Percentiles rank a stretch among this genome's conserved stretches.
Evolutionary conservation across 371 early-diverging fungal species (phyloP).

Genomic region (Rhizopus sp.): DNA sequence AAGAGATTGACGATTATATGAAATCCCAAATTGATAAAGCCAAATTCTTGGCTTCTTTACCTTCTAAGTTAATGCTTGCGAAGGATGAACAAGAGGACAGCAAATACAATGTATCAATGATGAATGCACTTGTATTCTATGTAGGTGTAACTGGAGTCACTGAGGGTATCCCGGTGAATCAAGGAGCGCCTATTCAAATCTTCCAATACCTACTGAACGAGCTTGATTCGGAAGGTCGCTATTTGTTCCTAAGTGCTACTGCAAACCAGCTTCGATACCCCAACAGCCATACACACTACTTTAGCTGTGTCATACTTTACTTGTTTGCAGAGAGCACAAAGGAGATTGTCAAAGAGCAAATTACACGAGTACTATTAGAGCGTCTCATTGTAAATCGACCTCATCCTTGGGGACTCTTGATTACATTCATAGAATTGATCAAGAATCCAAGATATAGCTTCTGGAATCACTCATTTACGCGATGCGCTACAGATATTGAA

Average conservation of each 20-base stretch:
- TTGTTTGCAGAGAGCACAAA: conserved; percentile 84
- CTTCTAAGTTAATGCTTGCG: conserved; percentile 5
- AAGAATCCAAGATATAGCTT: conserved; percentile 90
- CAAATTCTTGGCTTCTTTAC: conserved; percentile 5
- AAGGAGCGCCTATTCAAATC: conserved; percentile 82
- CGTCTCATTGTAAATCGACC: conserved; percentile 95
- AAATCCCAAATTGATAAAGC: not conserved
- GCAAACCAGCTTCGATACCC: conserved; percentile 98
- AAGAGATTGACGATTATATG: conserved; percentile 76
- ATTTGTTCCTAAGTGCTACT: conserved; percentile 87
- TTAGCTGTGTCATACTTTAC: conserved; percentile 83
- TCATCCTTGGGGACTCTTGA: conserved; percentile 96
- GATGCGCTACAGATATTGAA: conserved; percentile 75
- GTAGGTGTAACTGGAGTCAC: conserved; percentile 81
- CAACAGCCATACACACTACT: conserved; percentile 95
- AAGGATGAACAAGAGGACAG: conserved; percentile 24
- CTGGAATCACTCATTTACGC: conserved; percentile 83
- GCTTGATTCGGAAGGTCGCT: conserved; percentile 89
- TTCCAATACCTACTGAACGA: conserved; percentile 78
- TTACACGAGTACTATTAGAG: conserved; percentile 93
- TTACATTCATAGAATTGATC: conserved; percentile 96
- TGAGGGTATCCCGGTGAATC: conserved; percentile 63
- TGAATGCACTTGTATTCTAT: conserved; percentile 89
- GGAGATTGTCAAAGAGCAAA: conserved; percentile 91
- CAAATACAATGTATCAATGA: conserved; percentile 79